Evolutionary conservation across 2,329 filamentous ascomycete genomes (phyloP).

Genomic region (Neonectria faginata): DNA sequence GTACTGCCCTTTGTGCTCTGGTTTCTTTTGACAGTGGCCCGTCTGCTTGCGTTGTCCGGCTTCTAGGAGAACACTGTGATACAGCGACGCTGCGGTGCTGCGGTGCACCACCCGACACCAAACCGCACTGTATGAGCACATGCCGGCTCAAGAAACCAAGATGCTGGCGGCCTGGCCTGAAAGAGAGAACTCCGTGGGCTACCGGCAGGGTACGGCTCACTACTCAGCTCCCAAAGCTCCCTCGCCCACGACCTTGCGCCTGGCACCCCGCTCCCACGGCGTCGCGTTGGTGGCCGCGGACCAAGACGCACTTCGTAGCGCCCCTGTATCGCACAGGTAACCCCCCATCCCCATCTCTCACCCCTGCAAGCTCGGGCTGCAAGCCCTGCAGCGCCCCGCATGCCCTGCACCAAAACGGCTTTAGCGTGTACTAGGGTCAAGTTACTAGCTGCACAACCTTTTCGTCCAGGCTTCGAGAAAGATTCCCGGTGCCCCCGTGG

Average conservation of each 20-base stretch:
- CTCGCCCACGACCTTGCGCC: slow-evolving; percentile 20
- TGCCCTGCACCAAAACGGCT: slow-evolving; percentile 18
- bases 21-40: background rate
- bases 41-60: background rate
- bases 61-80: background rate
- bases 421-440: slow-evolving; percentile 11
- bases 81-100: background rate
- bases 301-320: slow-evolving; percentile 13
- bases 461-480: slow-evolving; percentile 45
- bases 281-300: background rate
- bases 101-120: background rate
- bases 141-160: background rate
- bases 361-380: slow-evolving; percentile 14
- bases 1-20: background rate
- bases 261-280: slow-evolving; percentile 12
- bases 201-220: slow-evolving; percentile 18
- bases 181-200: background rate
- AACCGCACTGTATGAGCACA: background rate
- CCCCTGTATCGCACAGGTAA: slow-evolving; percentile 20
- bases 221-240: slow-evolving; percentile 5
- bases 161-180: background rate
- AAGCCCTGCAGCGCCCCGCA: slow-evolving; percentile 9
- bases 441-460: slow-evolving; percentile 28
- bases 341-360: background rate
- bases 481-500: slow-evolving; percentile 40